Conservation (phyloP, 768 basidiomycete genomes). For the Tricholoma sp. region DNA sequence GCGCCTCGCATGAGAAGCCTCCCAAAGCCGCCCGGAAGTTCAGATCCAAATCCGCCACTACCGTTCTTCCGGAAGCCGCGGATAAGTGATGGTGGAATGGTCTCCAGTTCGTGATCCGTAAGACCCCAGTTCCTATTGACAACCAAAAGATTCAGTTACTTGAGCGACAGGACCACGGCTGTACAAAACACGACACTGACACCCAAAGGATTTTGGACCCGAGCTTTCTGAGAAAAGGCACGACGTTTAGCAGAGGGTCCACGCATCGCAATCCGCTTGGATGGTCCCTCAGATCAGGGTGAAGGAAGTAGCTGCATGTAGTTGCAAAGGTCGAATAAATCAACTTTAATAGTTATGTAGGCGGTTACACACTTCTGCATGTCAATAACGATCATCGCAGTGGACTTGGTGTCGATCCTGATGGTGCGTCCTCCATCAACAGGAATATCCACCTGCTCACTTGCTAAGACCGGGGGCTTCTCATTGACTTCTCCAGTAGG, state of each 20-base stretch:
- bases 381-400: constrained; percentile 60
- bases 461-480: constrained; percentile 25
- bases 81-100: constrained; percentile 55
- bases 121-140: constrained; percentile 63
- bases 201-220: constrained; percentile 20
- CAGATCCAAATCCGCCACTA: constrained; percentile 47
- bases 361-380: constrained; percentile 62
- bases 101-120: constrained; percentile 57
- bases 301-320: constrained; percentile 52
- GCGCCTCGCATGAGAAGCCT: constrained; percentile 53
- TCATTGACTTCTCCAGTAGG: constrained; percentile 19
- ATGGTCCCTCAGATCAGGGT: constrained; percentile 53
- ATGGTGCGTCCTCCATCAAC: constrained; percentile 49
- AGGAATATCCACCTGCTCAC: constrained; percentile 46
- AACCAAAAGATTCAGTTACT: not conserved
- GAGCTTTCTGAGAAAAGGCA: constrained; percentile 42
- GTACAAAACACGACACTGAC: constrained; percentile 32
- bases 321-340: not conserved
- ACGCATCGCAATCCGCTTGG: constrained; percentile 54
- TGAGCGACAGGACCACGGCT: constrained; percentile 20
- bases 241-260: constrained; percentile 42
- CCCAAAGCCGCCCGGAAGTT: constrained; percentile 50
- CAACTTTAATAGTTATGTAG: not conserved
- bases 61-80: constrained; percentile 49
- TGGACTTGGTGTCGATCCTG: constrained; percentile 42